phyloP scores from a whole-genome alignment of 208 protist species.

The Lotmaria passim region DNA sequence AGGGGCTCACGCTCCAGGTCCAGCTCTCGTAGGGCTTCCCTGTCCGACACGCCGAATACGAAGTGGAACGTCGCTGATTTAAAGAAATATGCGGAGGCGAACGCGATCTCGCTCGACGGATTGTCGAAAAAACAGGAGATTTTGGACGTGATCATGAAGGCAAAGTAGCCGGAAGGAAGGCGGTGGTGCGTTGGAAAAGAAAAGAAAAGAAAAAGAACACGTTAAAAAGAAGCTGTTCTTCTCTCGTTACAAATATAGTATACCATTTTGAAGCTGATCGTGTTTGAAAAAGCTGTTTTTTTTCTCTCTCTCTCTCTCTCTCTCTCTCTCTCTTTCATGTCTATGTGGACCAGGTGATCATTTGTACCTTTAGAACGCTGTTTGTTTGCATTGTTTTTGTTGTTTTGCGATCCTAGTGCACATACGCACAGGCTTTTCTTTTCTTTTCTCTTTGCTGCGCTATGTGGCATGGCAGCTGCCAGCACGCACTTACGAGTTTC shows the following conservation, averaged over 20 bases:
- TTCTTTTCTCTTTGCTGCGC: too few species aligned
- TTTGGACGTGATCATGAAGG: conserved; percentile 54
- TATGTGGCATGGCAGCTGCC: background rate
- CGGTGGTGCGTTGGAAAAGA: background rate
- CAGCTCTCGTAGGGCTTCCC: conserved; percentile 6
- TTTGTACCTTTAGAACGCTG: too few species aligned
- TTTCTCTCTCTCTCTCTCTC: too few species aligned
- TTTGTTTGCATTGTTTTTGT: too few species aligned
- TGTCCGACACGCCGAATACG: conserved; percentile 39
- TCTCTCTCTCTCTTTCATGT: too few species aligned
- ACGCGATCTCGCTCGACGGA: conserved; percentile 52
- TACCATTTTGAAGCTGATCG: too few species aligned
- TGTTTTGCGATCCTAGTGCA: too few species aligned
- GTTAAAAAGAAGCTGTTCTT: background rate
- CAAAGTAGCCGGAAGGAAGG: conserved; percentile 2
- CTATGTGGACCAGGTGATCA: too few species aligned
- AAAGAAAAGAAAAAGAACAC: background rate
- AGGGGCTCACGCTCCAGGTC: conserved; percentile 20
- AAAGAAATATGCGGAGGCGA: conserved; percentile 68
- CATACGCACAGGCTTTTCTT: too few species aligned
- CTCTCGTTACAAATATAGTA: too few species aligned
- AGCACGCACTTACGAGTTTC: background rate
- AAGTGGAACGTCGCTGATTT: conserved; percentile 73
- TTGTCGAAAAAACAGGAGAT: conserved; percentile 65
- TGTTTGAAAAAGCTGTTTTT: too few species aligned